A percentile compares a stretch with the other conserved stretches of the same genome.
Evolutionary conservation across 331 rosid genomes (phyloP).

Genomic region (Quercus phellos): DNA sequence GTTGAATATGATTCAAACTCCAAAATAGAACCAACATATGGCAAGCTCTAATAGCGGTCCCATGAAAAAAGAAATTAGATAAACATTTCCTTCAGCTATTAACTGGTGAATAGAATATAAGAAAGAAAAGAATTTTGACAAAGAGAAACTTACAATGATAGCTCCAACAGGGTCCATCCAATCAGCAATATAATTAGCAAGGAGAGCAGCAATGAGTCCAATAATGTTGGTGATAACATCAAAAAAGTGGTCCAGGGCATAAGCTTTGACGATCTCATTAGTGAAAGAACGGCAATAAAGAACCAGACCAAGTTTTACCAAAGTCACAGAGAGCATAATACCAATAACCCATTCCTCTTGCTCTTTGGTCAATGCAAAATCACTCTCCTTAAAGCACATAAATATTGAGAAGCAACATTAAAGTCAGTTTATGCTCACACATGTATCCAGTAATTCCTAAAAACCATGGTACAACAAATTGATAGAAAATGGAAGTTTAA

Average conservation of each 20-base stretch:
- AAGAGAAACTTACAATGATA: conserved; percentile 63
- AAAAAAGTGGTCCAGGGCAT: conserved; percentile 96
- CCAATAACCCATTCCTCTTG: conserved; percentile 95
- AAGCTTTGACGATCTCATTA: conserved; percentile 87
- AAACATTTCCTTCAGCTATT: neutral
- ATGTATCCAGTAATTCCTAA: neutral
- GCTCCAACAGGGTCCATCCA: conserved; percentile 99
- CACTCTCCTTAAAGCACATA: conserved; percentile 40
- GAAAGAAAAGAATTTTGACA: neutral
- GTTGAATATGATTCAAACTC: neutral
- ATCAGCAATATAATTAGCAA: conserved; percentile 67
- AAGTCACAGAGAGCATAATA: conserved; percentile 84
- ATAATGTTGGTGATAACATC: conserved; percentile 88
- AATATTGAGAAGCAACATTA: neutral
- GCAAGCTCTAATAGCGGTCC: neutral
- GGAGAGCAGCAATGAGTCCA: conserved; percentile 90
- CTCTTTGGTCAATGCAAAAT: conserved; percentile 55
- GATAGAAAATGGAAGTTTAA: neutral
- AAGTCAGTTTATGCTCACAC: conserved; percentile 11
- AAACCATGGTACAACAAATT: neutral
- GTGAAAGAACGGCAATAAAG: conserved; percentile 83
- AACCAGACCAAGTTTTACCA: conserved; percentile 69
- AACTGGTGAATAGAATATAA: neutral
- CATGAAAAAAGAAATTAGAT: neutral
- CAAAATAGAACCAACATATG: neutral